Evolutionary conservation across 2,329 filamentous ascomycete species (phyloP).

Genomic region (Trichoderma harzianum): DNA sequence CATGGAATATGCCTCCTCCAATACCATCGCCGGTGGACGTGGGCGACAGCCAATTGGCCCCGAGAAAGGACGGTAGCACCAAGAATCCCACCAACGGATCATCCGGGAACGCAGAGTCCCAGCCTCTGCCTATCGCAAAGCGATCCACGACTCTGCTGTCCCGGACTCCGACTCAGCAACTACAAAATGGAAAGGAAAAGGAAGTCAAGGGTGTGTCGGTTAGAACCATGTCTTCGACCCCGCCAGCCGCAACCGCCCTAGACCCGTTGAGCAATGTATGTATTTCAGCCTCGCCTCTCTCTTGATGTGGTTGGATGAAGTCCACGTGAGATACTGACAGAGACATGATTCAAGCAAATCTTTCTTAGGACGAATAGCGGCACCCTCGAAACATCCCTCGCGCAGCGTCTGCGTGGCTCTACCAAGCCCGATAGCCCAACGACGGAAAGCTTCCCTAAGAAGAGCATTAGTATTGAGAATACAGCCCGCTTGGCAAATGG

Average conservation of each 20-base stretch:
- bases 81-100: slow-evolving; percentile 26
- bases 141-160: slow-evolving; percentile 27
- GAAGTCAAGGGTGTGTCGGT: slow-evolving; percentile 28
- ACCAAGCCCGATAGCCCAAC: slow-evolving; percentile 51
- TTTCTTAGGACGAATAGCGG: slow-evolving; percentile 38
- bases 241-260: slow-evolving; percentile 30
- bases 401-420: slow-evolving; percentile 52
- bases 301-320: neutral
- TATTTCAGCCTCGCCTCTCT: neutral
- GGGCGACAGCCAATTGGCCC: slow-evolving; percentile 29
- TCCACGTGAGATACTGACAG: neutral
- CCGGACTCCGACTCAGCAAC: slow-evolving; percentile 63
- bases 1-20: slow-evolving; percentile 37
- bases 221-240: slow-evolving; percentile 27
- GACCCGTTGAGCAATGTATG: slow-evolving; percentile 39
- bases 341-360: slow-evolving; percentile 33
- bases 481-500: slow-evolving; percentile 35
- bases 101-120: slow-evolving; percentile 29
- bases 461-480: slow-evolving; percentile 42
- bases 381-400: slow-evolving; percentile 43
- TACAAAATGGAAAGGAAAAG: slow-evolving; percentile 38
- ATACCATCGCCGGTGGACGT: slow-evolving; percentile 27
- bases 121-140: slow-evolving; percentile 21
- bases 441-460: slow-evolving; percentile 39
- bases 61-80: slow-evolving; percentile 26